phyloP scores from a whole-genome alignment of 2,329 filamentous ascomycete species.

The Fusarium sp. region DNA sequence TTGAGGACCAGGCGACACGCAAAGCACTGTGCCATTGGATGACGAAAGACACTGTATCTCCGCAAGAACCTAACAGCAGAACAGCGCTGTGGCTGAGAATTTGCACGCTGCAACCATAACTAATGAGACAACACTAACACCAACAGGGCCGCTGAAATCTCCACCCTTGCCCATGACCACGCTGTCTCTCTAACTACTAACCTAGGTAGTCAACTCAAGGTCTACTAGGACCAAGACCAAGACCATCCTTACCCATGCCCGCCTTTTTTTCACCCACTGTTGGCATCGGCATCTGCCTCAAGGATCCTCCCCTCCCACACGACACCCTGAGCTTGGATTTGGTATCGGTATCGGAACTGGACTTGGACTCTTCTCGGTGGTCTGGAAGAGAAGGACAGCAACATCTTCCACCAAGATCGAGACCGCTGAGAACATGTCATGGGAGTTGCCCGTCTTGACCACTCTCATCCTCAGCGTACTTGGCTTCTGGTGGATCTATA shows the following conservation, averaged over 20 bases:
- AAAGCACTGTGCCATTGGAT: background rate
- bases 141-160: constrained; percentile 4
- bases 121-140: constrained; percentile 2
- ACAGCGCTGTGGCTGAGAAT: constrained; percentile 20
- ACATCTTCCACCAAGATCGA: constrained; percentile 35
- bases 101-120: constrained; percentile 15
- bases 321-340: constrained; percentile 27
- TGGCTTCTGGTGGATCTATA: constrained; percentile 53
- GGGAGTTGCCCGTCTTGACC: constrained; percentile 54
- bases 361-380: constrained; percentile 28
- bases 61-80: background rate
- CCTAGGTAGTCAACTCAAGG: background rate
- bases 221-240: constrained; percentile 21
- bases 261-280: constrained; percentile 42
- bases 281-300: constrained; percentile 41
- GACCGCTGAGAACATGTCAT: constrained; percentile 56
- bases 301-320: constrained; percentile 41
- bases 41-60: background rate
- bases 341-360: constrained; percentile 15
- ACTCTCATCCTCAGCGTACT: constrained; percentile 53
- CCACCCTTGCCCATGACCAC: constrained; percentile 17
- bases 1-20: constrained; percentile 1
- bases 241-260: constrained; percentile 36
- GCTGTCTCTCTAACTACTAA: constrained; percentile 11
- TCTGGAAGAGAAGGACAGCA: constrained; percentile 34